Evolutionary conservation across 1,284 basidiomycete genomes (phyloP).

Genomic region (Thelephora terrestris): DNA sequence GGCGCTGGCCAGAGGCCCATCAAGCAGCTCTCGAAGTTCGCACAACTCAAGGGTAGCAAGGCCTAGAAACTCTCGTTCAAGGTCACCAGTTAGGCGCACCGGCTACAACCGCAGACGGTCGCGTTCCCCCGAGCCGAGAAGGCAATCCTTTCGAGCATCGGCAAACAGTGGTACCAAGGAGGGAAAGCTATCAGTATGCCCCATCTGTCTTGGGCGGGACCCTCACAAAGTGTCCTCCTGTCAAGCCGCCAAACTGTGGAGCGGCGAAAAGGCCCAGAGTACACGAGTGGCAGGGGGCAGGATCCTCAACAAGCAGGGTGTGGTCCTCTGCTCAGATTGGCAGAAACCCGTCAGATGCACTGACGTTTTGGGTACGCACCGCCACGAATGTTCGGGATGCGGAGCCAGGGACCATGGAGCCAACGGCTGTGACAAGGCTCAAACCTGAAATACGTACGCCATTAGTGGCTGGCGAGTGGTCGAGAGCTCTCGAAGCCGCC

Average conservation of each 20-base stretch:
- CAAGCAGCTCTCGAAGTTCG: too few species aligned
- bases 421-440: slow-evolving; percentile 13
- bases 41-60: too few species aligned
- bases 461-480: slow-evolving; percentile 16
- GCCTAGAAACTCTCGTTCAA: too few species aligned
- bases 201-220: slow-evolving; percentile 17
- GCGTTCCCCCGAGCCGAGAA: not conserved
- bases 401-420: slow-evolving; percentile 14
- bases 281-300: not conserved
- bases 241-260: slow-evolving; percentile 8
- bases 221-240: slow-evolving; percentile 12
- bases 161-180: not conserved
- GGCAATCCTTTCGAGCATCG: not conserved
- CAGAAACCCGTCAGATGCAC: slow-evolving; percentile 10
- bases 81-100: too few species aligned
- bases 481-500: slow-evolving; percentile 7
- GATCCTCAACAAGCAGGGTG: slow-evolving; percentile 7
- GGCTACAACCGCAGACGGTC: too few species aligned
- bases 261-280: slow-evolving; percentile 5
- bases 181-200: slow-evolving; percentile 11
- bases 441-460: slow-evolving; percentile 15
- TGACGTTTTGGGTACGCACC: not conserved
- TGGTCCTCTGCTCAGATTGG: slow-evolving; percentile 12
- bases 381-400: slow-evolving; percentile 21
- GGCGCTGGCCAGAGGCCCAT: too few species aligned